Conservation (phyloP, 106 monocot genomes). For the Iris macrosiphon region DNA sequence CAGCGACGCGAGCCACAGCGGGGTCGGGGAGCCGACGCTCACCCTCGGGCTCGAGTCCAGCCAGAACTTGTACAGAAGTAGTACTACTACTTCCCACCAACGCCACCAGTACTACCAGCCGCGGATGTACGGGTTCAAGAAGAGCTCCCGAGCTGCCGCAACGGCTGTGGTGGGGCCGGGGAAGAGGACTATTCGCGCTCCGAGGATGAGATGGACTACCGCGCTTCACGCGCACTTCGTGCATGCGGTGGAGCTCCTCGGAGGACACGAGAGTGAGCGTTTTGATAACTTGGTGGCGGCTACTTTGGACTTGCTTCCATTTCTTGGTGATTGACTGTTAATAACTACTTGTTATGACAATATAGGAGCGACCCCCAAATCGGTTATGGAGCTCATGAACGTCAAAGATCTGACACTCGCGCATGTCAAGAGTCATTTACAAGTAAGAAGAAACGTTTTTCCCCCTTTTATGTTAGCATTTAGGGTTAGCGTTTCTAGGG, state of each 20-base stretch:
- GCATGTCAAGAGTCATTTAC: conserved; percentile 79
- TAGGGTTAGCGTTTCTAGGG: conserved; percentile 26
- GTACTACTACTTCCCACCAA: not conserved
- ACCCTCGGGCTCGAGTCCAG: not conserved
- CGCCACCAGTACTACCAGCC: conserved; percentile 7
- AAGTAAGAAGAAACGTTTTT: conserved; percentile 24
- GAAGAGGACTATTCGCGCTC: conserved; percentile 50
- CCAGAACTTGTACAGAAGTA: not conserved
- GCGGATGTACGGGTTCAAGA: conserved; percentile 33
- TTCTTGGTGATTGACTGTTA: not conserved
- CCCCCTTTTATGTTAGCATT: not conserved
- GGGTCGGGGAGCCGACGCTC: conserved; percentile 3
- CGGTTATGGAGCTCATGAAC: conserved; percentile 78
- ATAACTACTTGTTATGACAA: not conserved
- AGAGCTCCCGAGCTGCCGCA: conserved; percentile 11
- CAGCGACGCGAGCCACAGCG: not conserved
- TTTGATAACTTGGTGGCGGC: too few relatives aligned
- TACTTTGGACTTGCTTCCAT: not conserved
- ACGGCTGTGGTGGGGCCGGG: too few relatives aligned
- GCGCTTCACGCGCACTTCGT: conserved; percentile 67
- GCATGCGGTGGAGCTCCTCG: conserved; percentile 68
- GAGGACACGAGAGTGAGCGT: conserved; percentile 70
- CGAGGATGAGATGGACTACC: conserved; percentile 74
- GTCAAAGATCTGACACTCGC: conserved; percentile 77
- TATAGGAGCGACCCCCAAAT: conserved; percentile 73